phyloP scores from a whole-genome alignment of 768 basidiomycete species.

The Gloeophyllum trabeum region DNA sequence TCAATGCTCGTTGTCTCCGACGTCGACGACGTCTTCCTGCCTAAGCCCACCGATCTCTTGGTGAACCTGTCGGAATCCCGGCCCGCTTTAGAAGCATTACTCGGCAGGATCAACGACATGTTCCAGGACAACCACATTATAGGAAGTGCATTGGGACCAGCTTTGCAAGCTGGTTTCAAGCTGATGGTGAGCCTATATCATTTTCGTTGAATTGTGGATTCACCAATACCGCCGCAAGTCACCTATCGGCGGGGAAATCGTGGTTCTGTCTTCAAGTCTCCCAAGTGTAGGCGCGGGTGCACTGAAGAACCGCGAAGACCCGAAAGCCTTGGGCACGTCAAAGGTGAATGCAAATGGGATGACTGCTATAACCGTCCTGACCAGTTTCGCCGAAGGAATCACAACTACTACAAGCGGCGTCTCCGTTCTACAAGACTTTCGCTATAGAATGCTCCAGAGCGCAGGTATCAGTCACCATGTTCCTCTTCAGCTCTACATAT shows the following conservation, averaged over 20 bases:
- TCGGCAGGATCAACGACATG: slow-evolving; percentile 87
- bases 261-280: slow-evolving; percentile 75
- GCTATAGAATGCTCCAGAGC: slow-evolving; percentile 97
- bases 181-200: slow-evolving; percentile 51
- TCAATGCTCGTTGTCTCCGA: slow-evolving; percentile 97
- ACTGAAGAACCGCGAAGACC: slow-evolving; percentile 93
- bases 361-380: neutral
- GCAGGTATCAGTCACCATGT: slow-evolving; percentile 98
- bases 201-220: neutral
- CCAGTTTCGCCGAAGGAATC: slow-evolving; percentile 54
- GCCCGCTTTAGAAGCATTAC: slow-evolving; percentile 66
- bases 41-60: slow-evolving; percentile 92
- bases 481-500: slow-evolving; percentile 88
- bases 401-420: slow-evolving; percentile 83
- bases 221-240: slow-evolving; percentile 32
- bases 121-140: slow-evolving; percentile 93
- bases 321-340: slow-evolving; percentile 87
- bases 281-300: slow-evolving; percentile 86
- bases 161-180: slow-evolving; percentile 92
- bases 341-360: slow-evolving; percentile 42
- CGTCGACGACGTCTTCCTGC: slow-evolving; percentile 94
- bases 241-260: slow-evolving; percentile 90
- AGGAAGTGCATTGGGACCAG: slow-evolving; percentile 91
- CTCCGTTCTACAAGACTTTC: slow-evolving; percentile 95
- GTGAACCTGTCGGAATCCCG: slow-evolving; percentile 87